Base-by-base conservation (phyloP, 805 yeast species). In the Cyberlindnera amylophila region DNA sequence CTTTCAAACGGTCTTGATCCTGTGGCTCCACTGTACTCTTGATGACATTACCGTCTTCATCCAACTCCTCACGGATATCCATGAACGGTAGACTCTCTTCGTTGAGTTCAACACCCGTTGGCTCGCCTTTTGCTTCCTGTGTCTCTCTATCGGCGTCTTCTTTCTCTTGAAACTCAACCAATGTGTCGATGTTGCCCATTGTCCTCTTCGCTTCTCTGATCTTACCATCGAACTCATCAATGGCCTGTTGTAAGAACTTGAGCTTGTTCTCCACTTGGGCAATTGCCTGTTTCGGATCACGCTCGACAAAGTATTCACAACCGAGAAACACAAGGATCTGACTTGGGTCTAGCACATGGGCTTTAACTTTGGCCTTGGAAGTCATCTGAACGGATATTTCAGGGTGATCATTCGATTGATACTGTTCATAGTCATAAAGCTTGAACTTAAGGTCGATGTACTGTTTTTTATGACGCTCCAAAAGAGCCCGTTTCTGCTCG, bases 61-160 rank as follows among this genome's bases (percentile, higher is more conserved):
- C 96, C 30, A 90, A 61, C 40, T 81, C 85, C 57, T 89, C 97
- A 40, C 81, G 71, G 17, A 90, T 90, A 44, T 89, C 96, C 79
- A 88, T 78, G 18, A 86, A 66, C 1, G 87, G 89, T 2, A 81
- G 53, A 1, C 71, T 78, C 13, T 74, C 80, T 3, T 67, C 77
- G 17, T 66, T 65, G 12, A 44, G 32, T 31, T 36, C 38, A 9
- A 43, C 37, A 8, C 40, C 43, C 1, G 34, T 21, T 13, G 40
- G 32, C 27, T 39, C 36, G 9, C 39, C 39, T 8, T 52, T 41
- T 18, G 46, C 42, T 13, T 47, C 47, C 32, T 37, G 38, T n/a
- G 17, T 23, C 19, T 18, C 27, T 14, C 30, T 31, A 14, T 39
- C 41, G 13, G 8, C 12, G 11, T 39, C 42, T 19, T 47, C 43